phyloP scores from a whole-genome alignment of 2,329 filamentous ascomycete genomes.

The Purpureocillium takamizusanense region DNA sequence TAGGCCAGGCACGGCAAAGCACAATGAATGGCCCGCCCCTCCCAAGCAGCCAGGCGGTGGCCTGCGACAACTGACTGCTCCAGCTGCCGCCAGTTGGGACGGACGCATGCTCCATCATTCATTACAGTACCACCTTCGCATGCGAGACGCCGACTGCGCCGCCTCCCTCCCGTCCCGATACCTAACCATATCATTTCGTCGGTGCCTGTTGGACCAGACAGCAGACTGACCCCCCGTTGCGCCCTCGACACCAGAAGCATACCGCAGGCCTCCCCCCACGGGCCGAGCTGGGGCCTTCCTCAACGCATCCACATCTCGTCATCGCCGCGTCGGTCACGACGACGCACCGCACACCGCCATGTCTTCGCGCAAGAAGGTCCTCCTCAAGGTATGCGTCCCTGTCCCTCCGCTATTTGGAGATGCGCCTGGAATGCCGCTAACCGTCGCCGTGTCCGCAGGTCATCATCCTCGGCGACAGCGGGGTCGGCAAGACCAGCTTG shows the following conservation, averaged over 20 bases:
- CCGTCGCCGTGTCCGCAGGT: constrained; percentile 48
- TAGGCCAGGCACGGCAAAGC: not conserved
- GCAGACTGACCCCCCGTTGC: too few relatives aligned
- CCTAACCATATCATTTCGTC: too few relatives aligned
- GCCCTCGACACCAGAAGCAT: too few relatives aligned
- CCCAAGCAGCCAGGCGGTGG: too few relatives aligned
- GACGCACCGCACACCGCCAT: constrained; percentile 38
- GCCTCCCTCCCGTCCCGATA: too few relatives aligned
- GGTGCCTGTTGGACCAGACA: too few relatives aligned
- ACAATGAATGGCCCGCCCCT: not conserved
- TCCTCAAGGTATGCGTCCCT: constrained; percentile 61
- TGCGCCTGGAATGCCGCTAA: not conserved
- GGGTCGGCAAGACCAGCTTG: constrained; percentile 97
- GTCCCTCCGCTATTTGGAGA: not conserved
- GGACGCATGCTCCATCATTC: too few relatives aligned
- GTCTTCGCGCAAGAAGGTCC: constrained; percentile 81
- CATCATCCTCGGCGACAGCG: constrained; percentile 97
- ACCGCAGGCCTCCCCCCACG: too few relatives aligned
- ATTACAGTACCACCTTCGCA: too few relatives aligned
- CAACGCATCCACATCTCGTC: not conserved
- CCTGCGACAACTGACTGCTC: not conserved
- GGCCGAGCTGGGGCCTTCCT: too few relatives aligned
- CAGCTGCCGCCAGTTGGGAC: too few relatives aligned
- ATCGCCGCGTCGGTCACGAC: constrained; percentile 9
- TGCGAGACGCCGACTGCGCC: too few relatives aligned